Evolutionary conservation across 176 grass and related monocot species (phyloP).

Genomic region (Carex kokanica): DNA sequence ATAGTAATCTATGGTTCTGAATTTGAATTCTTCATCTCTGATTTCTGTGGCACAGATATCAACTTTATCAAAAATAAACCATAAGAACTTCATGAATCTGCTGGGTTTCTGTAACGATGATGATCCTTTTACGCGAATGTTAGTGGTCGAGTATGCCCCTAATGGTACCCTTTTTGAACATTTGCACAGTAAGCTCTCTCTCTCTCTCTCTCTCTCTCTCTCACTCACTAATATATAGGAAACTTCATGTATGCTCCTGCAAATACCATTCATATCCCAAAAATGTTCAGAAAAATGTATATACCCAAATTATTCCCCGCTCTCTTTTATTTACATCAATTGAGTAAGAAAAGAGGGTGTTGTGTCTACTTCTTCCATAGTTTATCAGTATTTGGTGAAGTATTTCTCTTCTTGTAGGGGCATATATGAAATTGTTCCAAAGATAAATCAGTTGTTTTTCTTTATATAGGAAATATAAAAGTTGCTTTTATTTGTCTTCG

Average conservation of each 20-base stretch:
- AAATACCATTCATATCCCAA: background rate
- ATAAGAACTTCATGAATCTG: constrained; percentile 86
- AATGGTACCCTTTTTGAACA: constrained; percentile 90
- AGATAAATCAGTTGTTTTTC: background rate
- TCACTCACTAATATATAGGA: background rate
- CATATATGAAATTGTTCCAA: background rate
- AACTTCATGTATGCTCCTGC: background rate
- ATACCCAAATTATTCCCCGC: background rate
- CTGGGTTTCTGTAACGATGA: constrained; percentile 61
- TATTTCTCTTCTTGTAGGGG: background rate
- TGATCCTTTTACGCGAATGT: constrained; percentile 73
- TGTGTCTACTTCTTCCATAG: background rate
- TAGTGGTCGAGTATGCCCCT: constrained; percentile 79
- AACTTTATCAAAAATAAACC: constrained; percentile 68
- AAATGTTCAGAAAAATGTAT: background rate
- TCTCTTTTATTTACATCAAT: background rate
- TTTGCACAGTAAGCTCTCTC: constrained; percentile 63
- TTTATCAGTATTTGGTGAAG: background rate
- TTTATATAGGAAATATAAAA: background rate
- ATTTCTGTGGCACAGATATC: constrained; percentile 43
- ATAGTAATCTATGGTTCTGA: background rate
- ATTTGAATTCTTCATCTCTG: background rate
- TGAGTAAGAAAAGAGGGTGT: background rate
- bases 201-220: background rate
- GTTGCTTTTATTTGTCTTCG: background rate